A percentile compares a stretch with the other conserved stretches of the same genome.
These are phyloP conservation scores for Casaregolazyma suthepensis DNA, from an alignment of 1,139 yeast species.

Conservation along the genomic window DNA sequence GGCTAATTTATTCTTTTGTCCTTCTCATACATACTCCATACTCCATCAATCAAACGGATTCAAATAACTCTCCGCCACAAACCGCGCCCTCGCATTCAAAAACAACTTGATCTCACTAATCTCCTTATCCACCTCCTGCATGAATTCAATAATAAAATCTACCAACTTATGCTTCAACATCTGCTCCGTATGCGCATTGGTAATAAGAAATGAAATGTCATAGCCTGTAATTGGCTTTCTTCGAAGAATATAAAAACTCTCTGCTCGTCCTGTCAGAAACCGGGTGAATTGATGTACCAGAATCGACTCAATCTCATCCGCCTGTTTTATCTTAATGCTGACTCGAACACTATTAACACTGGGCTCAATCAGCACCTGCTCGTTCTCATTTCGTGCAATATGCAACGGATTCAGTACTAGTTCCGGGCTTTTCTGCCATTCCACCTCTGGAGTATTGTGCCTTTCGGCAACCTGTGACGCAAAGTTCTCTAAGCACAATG, in stretches of 20 bases:
- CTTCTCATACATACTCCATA: background rate
- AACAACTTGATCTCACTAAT: conserved; percentile 97
- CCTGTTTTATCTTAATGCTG: conserved; percentile 88
- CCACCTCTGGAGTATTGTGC: conserved; percentile 96
- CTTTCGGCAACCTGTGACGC: conserved; percentile 94
- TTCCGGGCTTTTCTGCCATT: conserved; percentile 72
- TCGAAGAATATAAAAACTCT: conserved; percentile 84
- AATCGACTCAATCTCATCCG: conserved; percentile 94
- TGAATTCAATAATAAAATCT: conserved; percentile 93
- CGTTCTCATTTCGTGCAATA: conserved; percentile 90
- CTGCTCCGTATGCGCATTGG: conserved; percentile 91
- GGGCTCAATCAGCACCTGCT: conserved; percentile 86
- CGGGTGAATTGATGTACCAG: conserved; percentile 91
- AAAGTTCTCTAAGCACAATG: conserved; percentile 90
- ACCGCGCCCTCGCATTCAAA: conserved; percentile 95
- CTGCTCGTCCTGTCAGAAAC: conserved; percentile 92
- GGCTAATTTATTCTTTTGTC: too few species aligned
- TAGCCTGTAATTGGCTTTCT: conserved; percentile 87
- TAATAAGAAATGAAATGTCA: conserved; percentile 87
- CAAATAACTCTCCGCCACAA: conserved; percentile 91
- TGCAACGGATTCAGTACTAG: conserved; percentile 83
- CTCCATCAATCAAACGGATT: conserved; percentile 33
- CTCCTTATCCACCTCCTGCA: conserved; percentile 99
- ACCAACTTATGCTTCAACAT: conserved; percentile 94
- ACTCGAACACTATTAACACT: conserved; percentile 83